phyloP scores from a whole-genome alignment of 192 early-diverging fungal genomes.

The Coemansia sp. region DNA sequence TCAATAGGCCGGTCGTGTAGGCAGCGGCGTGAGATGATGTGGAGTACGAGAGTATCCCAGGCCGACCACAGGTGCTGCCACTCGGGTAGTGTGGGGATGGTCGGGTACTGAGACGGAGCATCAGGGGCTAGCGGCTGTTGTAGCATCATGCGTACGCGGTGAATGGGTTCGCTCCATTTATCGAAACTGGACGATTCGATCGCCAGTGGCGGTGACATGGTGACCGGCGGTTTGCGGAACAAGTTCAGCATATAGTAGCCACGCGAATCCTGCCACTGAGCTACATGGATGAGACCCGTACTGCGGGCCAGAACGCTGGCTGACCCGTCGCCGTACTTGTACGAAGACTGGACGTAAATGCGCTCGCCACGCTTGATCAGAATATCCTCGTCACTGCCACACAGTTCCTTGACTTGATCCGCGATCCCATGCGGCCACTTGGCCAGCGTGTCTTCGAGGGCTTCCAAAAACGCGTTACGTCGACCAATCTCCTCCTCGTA shows the following conservation, averaged over 20 bases:
- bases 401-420: slow-evolving; percentile 16
- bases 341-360: slow-evolving; percentile 86
- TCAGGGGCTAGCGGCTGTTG: background rate
- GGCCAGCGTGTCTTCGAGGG: slow-evolving; percentile 57
- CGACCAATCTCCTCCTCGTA: slow-evolving; percentile 75
- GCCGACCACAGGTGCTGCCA: slow-evolving; percentile 82
- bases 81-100: slow-evolving; percentile 66
- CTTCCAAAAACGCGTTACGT: slow-evolving; percentile 78
- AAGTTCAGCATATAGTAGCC: slow-evolving; percentile 61
- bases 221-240: slow-evolving; percentile 55
- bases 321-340: slow-evolving; percentile 75
- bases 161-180: slow-evolving; percentile 20
- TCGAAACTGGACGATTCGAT: slow-evolving; percentile 9
- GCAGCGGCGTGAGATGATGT: slow-evolving; percentile 62
- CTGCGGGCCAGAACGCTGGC: slow-evolving; percentile 55
- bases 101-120: slow-evolving; percentile 10
- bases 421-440: slow-evolving; percentile 42
- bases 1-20: slow-evolving; percentile 71
- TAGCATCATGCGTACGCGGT: background rate
- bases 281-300: slow-evolving; percentile 50
- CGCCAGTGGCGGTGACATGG: slow-evolving; percentile 5
- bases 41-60: slow-evolving; percentile 72
- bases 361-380: slow-evolving; percentile 70
- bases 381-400: slow-evolving; percentile 32
- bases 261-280: slow-evolving; percentile 59